A percentile compares a stretch with the other conserved stretches of the same genome.
Conservation (phyloP, 192 early-diverging fungal genomes). For the Rhizophagus prolifer region DNA sequence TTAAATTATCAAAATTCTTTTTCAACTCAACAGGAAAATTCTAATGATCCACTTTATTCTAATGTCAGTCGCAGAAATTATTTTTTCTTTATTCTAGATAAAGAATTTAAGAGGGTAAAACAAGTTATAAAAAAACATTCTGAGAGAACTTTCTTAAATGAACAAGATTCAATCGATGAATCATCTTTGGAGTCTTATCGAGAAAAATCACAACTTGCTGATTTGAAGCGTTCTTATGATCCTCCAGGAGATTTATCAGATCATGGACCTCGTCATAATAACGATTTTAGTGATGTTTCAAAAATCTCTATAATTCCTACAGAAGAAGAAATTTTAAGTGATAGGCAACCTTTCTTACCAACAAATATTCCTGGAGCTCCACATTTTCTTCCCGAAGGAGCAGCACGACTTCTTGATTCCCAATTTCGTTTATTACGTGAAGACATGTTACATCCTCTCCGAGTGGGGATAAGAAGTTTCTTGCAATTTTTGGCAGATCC, state of each 20-base stretch:
- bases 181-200: not conserved
- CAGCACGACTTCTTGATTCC: constrained; percentile 50
- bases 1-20: constrained; percentile 20
- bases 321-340: constrained; percentile 44
- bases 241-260: constrained; percentile 35
- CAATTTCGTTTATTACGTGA: constrained; percentile 63
- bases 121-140: not conserved
- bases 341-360: constrained; percentile 48
- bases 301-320: constrained; percentile 57
- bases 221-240: not conserved
- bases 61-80: not conserved
- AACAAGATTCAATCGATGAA: not conserved
- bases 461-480: constrained; percentile 46
- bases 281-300: constrained; percentile 46
- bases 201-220: not conserved
- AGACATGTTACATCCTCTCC: constrained; percentile 51
- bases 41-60: not conserved
- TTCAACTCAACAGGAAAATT: not conserved
- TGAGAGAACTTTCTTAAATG: not conserved
- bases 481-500: constrained; percentile 29
- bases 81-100: not conserved
- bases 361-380: constrained; percentile 38
- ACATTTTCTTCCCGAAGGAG: constrained; percentile 49
- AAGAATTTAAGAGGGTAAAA: not conserved
- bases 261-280: constrained; percentile 52